Conservation (phyloP, 495 filamentous ascomycete genomes). For the Trichoderma reesei region DNA sequence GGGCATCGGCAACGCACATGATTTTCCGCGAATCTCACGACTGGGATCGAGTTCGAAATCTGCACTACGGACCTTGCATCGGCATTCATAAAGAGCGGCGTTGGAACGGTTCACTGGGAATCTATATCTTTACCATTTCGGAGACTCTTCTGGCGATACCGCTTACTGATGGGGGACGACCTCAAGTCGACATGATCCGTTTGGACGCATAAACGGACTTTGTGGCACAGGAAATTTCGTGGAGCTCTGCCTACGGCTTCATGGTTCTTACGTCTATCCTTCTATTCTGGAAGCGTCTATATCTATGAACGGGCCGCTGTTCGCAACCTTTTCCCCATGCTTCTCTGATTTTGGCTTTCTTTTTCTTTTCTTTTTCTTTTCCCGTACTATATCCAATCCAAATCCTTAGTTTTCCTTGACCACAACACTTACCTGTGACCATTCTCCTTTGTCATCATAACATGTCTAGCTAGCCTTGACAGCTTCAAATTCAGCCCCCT, state of each 20-base stretch:
- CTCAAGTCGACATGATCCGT: too few species aligned
- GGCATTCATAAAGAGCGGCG: neutral
- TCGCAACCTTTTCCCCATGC: too few species aligned
- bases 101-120: neutral
- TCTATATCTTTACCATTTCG: too few species aligned
- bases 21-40: neutral
- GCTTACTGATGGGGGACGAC: too few species aligned
- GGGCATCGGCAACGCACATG: neutral
- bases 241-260: neutral
- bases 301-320: neutral
- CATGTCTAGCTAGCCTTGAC: neutral
- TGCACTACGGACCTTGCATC: neutral
- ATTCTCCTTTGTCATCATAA: neutral
- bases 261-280: neutral
- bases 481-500: constrained; percentile 14
- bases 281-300: neutral
- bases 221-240: neutral
- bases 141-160: too few species aligned
- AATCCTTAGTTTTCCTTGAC: neutral
- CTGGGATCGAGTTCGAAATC: neutral
- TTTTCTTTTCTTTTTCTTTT: too few species aligned
- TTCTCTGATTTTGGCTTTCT: too few species aligned
- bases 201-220: neutral
- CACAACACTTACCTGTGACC: too few species aligned
- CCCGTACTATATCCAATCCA: neutral